These are phyloP conservation scores for Effrenium voratum DNA, from an alignment of 73 alveolate species.

Conservation along the genomic window DNA sequence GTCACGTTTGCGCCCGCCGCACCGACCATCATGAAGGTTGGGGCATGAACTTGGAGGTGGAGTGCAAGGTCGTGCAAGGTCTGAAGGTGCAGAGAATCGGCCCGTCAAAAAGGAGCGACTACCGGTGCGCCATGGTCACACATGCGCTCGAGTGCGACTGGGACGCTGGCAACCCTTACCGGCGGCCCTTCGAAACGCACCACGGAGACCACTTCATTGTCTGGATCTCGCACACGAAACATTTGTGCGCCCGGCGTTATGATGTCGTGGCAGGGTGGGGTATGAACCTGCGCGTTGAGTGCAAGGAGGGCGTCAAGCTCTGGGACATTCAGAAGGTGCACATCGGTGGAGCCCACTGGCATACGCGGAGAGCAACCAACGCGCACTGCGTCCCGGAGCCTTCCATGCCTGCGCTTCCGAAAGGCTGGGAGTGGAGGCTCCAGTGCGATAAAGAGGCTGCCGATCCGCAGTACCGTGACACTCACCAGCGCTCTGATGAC, in stretches of 20 bases:
- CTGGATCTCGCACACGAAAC: not conserved
- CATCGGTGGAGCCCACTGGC: not conserved
- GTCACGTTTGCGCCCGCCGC: slow-evolving; percentile 31
- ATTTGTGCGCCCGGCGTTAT: not conserved
- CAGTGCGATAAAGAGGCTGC: not conserved
- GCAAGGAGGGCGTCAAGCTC: not conserved
- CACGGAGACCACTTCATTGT: not conserved
- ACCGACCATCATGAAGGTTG: not conserved
- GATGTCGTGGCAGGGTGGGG: not conserved
- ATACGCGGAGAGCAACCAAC: too few species aligned
- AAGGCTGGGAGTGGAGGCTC: not conserved
- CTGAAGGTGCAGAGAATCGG: not conserved
- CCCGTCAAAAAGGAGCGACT: not conserved
- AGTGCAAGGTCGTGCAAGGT: not conserved
- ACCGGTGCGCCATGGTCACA: not conserved
- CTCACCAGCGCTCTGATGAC: not conserved
- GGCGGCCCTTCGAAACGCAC: not conserved
- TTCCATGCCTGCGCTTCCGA: too few species aligned
- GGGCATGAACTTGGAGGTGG: slow-evolving; percentile 13
- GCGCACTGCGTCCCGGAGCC: not conserved
- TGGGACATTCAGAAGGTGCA: not conserved
- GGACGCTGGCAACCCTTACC: not conserved
- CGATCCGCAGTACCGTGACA: not conserved
- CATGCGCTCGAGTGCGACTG: not conserved
- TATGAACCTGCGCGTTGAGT: not conserved